Percentiles rank a stretch among this genome's conserved stretches.
Conservation (phyloP, 805 yeast genomes). For the Nakazawaea wickerhamii region DNA sequence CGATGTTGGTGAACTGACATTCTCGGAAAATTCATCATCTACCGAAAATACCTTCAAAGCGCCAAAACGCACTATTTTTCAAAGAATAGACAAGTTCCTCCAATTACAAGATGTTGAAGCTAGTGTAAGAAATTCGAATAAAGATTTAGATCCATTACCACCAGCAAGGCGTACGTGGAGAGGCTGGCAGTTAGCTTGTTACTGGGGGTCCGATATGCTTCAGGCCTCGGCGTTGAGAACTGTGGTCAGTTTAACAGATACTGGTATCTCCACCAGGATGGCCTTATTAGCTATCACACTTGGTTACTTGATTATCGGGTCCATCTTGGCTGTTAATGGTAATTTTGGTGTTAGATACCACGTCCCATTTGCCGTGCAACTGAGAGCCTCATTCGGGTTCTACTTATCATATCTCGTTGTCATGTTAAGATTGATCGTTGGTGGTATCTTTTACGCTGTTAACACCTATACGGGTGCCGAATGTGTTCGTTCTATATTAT, state of each 20-base stretch:
- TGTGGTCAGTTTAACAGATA: constrained; percentile 16
- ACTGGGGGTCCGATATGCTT: constrained; percentile 23
- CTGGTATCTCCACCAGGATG: constrained; percentile 20
- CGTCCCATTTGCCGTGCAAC: constrained; percentile 30
- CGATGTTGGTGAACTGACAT: neutral
- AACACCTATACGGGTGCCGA: constrained; percentile 24
- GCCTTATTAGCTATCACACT: constrained; percentile 17
- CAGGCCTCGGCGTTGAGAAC: constrained; percentile 20
- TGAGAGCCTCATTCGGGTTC: constrained; percentile 28
- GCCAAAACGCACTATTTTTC: constrained; percentile 14
- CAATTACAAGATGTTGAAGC: constrained; percentile 10
- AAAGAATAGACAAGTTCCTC: constrained; percentile 6
- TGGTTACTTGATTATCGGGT: constrained; percentile 19
- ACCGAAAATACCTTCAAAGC: constrained; percentile 5
- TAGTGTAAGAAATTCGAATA: constrained; percentile 8
- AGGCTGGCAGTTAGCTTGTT: constrained; percentile 19
- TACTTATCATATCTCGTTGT: constrained; percentile 27
- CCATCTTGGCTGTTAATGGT: constrained; percentile 22
- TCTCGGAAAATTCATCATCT: neutral
- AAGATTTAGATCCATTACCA: constrained; percentile 19
- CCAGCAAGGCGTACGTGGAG: constrained; percentile 21
- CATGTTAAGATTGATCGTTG: constrained; percentile 28
- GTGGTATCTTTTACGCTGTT: constrained; percentile 24
- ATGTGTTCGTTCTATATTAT: constrained; percentile 24
- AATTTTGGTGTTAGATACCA: constrained; percentile 29